Base-by-base conservation (phyloP, 805 yeast genomes). In the Metschnikowia reukaufii region DNA sequence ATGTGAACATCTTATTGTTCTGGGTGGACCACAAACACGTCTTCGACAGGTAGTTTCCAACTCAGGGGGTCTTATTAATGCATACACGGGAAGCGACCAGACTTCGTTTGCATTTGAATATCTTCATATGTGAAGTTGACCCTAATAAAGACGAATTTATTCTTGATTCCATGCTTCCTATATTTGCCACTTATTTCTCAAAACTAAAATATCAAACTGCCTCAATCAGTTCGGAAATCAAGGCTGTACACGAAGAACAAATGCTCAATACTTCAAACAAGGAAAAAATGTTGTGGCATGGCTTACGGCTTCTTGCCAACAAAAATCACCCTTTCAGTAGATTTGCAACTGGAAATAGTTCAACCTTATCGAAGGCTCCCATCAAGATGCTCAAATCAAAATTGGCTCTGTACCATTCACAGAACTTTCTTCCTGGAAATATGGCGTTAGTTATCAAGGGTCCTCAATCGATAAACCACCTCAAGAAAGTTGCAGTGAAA, bases 1-100 rank as follows among this genome's bases (percentile, higher is more conserved):
- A 48, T 85, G 95, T 57, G 97, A 89, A 59, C 96, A 89, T 62
- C 72, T 86, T 74, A 45, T 83, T 2, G 66, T 79, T 29, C 71
- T 74, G 42, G 52, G 58, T 42, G 61, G 46, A 49, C 63, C 49
- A 63, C 64, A 48, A 63, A 59, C 47, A 38, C 60, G 44, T 62
- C 20, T 69, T 61, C 52, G 52, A 58, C 45, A 86, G 84, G 55
- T 65, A 72, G 42, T 83, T 62, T 51, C 83, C 86, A 0, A 60
- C 66, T 62, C 72, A 31, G 83, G 85, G 16, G 94, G 94, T 1
- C 53, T 67, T 0, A 64, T 74, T 42, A 86, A 85, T 63, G 95
- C 94, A 0, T 78, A 66, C 51, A 86, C 95, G 0, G 78, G 84
- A 0, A 84, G 83, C 2, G 87, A 82, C 50, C 78, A 73, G 44